phyloP scores from a whole-genome alignment of 164 flowering plant species.

The Paratinospora sagittata region DNA sequence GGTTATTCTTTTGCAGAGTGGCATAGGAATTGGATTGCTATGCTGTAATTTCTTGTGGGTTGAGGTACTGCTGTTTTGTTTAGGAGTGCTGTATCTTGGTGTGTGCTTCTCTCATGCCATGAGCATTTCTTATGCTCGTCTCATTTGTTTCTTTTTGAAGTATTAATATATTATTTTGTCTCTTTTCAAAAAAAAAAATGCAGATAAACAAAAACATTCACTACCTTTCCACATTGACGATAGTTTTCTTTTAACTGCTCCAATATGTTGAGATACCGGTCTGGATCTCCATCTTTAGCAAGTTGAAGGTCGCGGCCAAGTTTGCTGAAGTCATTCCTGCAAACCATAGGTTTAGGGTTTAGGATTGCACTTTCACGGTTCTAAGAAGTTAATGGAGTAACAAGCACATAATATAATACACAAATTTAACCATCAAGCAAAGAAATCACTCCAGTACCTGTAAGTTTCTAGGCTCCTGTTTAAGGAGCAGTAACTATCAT shows the following conservation, averaged over 20 bases:
- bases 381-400: background rate
- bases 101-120: too few species aligned
- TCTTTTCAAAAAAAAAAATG: too few species aligned
- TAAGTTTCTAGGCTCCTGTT: conserved; percentile 55
- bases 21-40: too few species aligned
- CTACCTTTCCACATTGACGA: conserved; percentile 59
- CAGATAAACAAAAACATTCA: conserved; percentile 1
- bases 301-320: conserved; percentile 57
- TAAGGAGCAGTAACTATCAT: conserved; percentile 60
- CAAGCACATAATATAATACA: background rate
- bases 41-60: too few species aligned
- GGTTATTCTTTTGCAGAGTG: too few species aligned
- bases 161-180: too few species aligned
- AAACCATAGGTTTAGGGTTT: conserved; percentile 10
- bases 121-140: too few species aligned
- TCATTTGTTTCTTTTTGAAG: too few species aligned
- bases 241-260: conserved; percentile 63
- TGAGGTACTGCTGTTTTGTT: too few species aligned
- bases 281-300: conserved; percentile 62
- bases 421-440: background rate
- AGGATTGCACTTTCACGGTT: background rate
- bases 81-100: too few species aligned
- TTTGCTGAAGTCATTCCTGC: conserved; percentile 61
- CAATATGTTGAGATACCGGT: conserved; percentile 40
- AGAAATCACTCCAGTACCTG: conserved; percentile 38